Percentiles rank a stretch among this genome's conserved stretches.
Conservation (phyloP, 768 basidiomycete species). For the Rhodotorula babjevae region DNA sequence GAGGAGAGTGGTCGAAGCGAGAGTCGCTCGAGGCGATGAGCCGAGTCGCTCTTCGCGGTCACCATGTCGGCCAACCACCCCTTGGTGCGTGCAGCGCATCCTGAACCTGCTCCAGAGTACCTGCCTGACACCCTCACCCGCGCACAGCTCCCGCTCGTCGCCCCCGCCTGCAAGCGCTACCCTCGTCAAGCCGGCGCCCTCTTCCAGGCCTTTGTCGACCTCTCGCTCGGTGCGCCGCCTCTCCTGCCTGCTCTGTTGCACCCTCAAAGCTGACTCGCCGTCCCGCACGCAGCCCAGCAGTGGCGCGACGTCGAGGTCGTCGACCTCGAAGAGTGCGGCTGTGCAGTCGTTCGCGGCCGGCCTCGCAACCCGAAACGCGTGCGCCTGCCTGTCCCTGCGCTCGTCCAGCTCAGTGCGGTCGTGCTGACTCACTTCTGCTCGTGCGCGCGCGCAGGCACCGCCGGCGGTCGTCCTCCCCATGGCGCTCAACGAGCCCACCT, state of each 20-base stretch:
- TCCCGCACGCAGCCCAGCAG: slow-evolving; percentile 24
- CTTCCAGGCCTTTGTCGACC: slow-evolving; percentile 27
- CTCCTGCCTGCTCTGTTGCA: neutral
- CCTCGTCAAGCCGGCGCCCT: slow-evolving; percentile 19
- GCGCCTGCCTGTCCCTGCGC: neutral
- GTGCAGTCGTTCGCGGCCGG: slow-evolving; percentile 16
- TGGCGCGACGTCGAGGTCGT: slow-evolving; percentile 32
- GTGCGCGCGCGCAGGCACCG: slow-evolving; percentile 3
- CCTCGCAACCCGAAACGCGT: slow-evolving; percentile 11
- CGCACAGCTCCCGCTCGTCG: slow-evolving; percentile 18
- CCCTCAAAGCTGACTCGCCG: neutral
- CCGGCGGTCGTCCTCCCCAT: slow-evolving; percentile 24
- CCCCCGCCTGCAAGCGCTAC: slow-evolving; percentile 13
- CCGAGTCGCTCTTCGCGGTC: neutral
- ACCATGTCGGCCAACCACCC: slow-evolving; percentile 26
- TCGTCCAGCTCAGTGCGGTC: accelerated
- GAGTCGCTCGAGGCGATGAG: neutral
- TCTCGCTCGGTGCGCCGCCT: slow-evolving; percentile 21
- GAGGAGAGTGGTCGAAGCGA: too few species aligned
- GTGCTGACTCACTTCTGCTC: neutral
- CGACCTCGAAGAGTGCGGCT: slow-evolving; percentile 22
- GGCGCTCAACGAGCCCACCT: slow-evolving; percentile 23
- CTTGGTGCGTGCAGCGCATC: neutral
- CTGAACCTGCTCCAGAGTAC: neutral
- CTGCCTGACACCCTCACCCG: neutral